Evolutionary conservation across 2,329 filamentous ascomycete genomes (phyloP), one percentile per base, ranked within the genome.

Genomic region (Blastomyces parvus): DNA sequence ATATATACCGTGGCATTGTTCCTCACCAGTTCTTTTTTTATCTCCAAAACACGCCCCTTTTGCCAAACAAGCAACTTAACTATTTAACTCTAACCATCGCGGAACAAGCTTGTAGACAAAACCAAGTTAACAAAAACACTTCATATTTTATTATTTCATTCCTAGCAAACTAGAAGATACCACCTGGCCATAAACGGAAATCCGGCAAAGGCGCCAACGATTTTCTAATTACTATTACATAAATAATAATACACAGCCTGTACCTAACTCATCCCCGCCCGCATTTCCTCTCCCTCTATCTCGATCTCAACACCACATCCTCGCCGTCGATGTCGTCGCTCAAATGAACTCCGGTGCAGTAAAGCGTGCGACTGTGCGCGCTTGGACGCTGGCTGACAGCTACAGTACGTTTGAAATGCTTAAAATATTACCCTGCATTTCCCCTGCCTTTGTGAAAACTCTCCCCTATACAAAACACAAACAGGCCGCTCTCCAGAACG

Each of bases 281-380:
- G 19, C 19, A 19, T 46, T 25, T 19, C 14, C 25, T 27, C 22
- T 11, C 14, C n/a, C 56, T 42, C n/a, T 56, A 19, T 36, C 30
- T 44, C 11, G 27, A 25, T 46, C 52, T 56, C 17, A 13, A 30
- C 17, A n/a, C 3, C 53, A n/a, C 56, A 36, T 40, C 3, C 27
- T 30, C 33, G 30, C 55, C 36, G 66, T 67, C 65, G 66, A 71
- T 72, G 68, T 66, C 65, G 65, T 60, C 66, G 66, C 69, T 70
- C 74, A 71, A 69, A 77, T 78, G 76, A 77, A 72, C 74, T 65
- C 71, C 67, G 67, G 69, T 70, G 69, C 72, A 69, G 67, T 72
- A 63, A 74, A 72, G 73, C 73, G 73, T 70, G 73, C 74, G 68
- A 73, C 74, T 67, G 74, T 75, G 72, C 72, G 68, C 67, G 69